Evolutionary conservation across 2,329 filamentous ascomycete genomes (phyloP).

Genomic region (Pseudogymnoascus sp.): DNA sequence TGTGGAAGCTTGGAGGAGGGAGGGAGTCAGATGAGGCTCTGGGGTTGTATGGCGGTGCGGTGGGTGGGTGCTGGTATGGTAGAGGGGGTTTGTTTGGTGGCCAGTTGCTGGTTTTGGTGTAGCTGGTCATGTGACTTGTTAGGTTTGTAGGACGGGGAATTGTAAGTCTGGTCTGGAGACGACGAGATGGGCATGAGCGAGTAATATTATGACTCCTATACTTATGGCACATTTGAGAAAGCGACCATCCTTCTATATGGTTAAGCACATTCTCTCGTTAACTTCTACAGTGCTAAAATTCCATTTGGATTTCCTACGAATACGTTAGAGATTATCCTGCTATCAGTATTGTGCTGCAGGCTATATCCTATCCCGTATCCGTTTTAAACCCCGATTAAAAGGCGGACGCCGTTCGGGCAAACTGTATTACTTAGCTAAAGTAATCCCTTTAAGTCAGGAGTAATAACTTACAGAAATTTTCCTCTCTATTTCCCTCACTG

Average conservation of each 20-base stretch:
- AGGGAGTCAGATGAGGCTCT: background rate
- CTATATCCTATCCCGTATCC: conserved; percentile 9
- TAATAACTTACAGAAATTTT: conserved; percentile 65
- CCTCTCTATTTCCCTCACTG: conserved; percentile 85
- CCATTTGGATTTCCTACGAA: no score
- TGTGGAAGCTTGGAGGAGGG: background rate
- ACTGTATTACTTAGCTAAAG: background rate
- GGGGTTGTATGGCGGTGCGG: background rate
- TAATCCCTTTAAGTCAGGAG: background rate
- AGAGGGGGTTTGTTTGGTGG: background rate
- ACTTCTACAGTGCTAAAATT: no score
- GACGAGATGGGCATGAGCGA: background rate
- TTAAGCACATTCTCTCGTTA: no score
- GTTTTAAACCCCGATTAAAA: no score
- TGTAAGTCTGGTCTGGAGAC: background rate
- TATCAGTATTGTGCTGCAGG: no score
- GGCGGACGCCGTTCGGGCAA: no score
- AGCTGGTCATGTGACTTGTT: background rate
- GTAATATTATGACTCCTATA: background rate
- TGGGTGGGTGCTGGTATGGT: background rate
- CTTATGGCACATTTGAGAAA: no score
- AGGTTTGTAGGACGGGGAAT: no score
- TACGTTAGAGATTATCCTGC: no score
- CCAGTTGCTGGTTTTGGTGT: background rate
- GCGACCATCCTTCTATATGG: no score